phyloP scores from a whole-genome alignment of 1,284 basidiomycete genomes.

The Heliocybe sulcata region DNA sequence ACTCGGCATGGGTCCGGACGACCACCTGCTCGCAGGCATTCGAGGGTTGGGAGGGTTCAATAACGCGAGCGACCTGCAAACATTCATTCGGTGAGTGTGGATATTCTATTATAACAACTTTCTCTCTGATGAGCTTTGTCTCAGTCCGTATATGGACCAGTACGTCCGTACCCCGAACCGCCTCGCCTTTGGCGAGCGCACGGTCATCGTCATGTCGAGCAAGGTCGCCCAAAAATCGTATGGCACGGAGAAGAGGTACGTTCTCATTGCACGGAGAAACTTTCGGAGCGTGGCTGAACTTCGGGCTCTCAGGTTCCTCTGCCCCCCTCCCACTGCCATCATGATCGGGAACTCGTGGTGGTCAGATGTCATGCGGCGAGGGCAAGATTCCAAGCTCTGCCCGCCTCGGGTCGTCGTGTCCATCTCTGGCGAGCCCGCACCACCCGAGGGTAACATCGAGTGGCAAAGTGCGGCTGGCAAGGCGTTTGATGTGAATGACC shows the following conservation, averaged over 20 bases:
- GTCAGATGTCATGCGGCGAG: slow-evolving; percentile 65
- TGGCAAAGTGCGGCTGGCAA: slow-evolving; percentile 82
- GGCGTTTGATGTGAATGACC: slow-evolving; percentile 75
- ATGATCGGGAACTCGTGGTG: slow-evolving; percentile 96
- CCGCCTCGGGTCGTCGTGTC: slow-evolving; percentile 84
- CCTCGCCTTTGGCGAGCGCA: slow-evolving; percentile 87
- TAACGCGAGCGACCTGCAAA: slow-evolving; percentile 62
- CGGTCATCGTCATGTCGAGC: slow-evolving; percentile 92
- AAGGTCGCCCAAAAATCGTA: slow-evolving; percentile 97
- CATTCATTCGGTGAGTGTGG: slow-evolving; percentile 63
- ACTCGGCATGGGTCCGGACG: slow-evolving; percentile 52
- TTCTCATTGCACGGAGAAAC: slow-evolving; percentile 5
- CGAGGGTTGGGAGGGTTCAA: slow-evolving; percentile 48
- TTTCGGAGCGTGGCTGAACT: not conserved
- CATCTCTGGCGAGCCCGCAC: slow-evolving; percentile 84
- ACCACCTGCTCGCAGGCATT: slow-evolving; percentile 56
- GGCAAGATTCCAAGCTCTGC: slow-evolving; percentile 66
- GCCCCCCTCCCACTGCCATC: slow-evolving; percentile 92
- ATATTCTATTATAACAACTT: not conserved
- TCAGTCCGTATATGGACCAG: slow-evolving; percentile 72
- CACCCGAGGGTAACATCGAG: slow-evolving; percentile 77
- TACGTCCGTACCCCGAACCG: slow-evolving; percentile 84
- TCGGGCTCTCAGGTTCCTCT: slow-evolving; percentile 61
- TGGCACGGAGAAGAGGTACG: slow-evolving; percentile 87
- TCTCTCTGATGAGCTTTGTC: slow-evolving; percentile 3